These are phyloP conservation scores for Erysiphe pulchra DNA, from an alignment of 2,329 filamentous ascomycete species.

Conservation along the genomic window DNA sequence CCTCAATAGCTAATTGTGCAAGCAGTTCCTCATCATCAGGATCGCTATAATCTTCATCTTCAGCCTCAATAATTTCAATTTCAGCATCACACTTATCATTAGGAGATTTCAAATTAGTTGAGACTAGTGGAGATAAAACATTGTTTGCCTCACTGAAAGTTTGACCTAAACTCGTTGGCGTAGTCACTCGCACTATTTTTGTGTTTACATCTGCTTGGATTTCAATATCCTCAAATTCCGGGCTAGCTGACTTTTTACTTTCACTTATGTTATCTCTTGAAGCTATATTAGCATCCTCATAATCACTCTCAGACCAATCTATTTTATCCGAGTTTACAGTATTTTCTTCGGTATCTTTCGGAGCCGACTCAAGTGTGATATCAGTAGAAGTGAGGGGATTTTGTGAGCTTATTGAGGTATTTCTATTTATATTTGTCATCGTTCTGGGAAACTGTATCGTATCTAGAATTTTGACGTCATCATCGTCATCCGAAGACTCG, in stretches of 20 bases:
- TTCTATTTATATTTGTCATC: neutral
- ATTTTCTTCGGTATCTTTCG: slow-evolving; percentile 7
- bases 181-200: too few relatives aligned
- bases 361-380: neutral
- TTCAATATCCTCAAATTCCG: neutral
- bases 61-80: slow-evolving; percentile 12
- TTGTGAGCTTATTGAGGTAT: neutral
- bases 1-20: slow-evolving; percentile 64
- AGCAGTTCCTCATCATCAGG: slow-evolving; percentile 82
- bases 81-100: slow-evolving; percentile 6
- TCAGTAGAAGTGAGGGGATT: neutral
- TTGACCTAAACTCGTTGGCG: too few relatives aligned
- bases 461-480: slow-evolving; percentile 11
- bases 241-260: neutral
- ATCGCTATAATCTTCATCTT: slow-evolving; percentile 47
- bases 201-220: neutral
- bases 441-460: slow-evolving; percentile 1
- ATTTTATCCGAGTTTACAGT: slow-evolving; percentile 5
- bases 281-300: slow-evolving; percentile 7
- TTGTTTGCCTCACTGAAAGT: neutral
- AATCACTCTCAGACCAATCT: slow-evolving; percentile 29
- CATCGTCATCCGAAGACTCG: slow-evolving; percentile 29
- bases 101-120: slow-evolving; percentile 19
- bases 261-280: neutral
- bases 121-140: too few relatives aligned